These are phyloP conservation scores for Trifolium dubium DNA, from an alignment of 306 rosid genomes.

Conservation along the genomic window DNA sequence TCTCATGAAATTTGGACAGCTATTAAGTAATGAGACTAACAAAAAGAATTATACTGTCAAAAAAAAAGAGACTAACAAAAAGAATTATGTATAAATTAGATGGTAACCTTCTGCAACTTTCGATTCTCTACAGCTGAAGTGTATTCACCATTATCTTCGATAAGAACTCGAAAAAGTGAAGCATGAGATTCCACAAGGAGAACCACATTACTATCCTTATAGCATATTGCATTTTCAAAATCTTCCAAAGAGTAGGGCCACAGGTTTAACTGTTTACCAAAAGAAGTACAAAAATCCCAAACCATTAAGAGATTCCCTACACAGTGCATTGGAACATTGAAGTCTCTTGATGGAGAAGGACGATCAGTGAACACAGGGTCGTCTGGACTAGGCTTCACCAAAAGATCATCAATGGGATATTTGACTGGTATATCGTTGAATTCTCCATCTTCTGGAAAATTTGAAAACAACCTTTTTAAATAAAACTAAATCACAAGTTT, in stretches of 20 bases:
- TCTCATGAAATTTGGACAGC: background rate
- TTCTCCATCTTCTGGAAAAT: constrained; percentile 56
- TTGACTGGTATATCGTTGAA: constrained; percentile 59
- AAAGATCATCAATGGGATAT: constrained; percentile 91
- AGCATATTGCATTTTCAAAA: constrained; percentile 85
- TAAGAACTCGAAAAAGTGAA: constrained; percentile 78
- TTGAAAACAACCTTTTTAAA: constrained; percentile 36
- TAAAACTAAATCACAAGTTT: constrained; percentile 32
- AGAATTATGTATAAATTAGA: constrained; percentile 28
- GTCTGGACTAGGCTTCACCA: constrained; percentile 75
- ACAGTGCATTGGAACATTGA: constrained; percentile 71
- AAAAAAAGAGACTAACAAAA: constrained; percentile 14
- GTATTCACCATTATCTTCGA: constrained; percentile 61
- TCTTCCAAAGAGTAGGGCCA: constrained; percentile 84
- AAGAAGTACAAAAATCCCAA: constrained; percentile 90
- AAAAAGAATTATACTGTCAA: constrained; percentile 15
- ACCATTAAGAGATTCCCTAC: constrained; percentile 87
- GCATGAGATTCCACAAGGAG: constrained; percentile 94
- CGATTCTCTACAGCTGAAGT: constrained; percentile 56
- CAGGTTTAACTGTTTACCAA: constrained; percentile 68
- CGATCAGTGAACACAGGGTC: constrained; percentile 78
- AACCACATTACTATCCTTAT: constrained; percentile 70
- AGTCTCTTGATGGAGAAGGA: constrained; percentile 79
- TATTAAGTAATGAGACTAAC: constrained; percentile 28
- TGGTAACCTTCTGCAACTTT: constrained; percentile 68